phyloP scores from a whole-genome alignment of 257 asterid species.

The Echium plantagineum region DNA sequence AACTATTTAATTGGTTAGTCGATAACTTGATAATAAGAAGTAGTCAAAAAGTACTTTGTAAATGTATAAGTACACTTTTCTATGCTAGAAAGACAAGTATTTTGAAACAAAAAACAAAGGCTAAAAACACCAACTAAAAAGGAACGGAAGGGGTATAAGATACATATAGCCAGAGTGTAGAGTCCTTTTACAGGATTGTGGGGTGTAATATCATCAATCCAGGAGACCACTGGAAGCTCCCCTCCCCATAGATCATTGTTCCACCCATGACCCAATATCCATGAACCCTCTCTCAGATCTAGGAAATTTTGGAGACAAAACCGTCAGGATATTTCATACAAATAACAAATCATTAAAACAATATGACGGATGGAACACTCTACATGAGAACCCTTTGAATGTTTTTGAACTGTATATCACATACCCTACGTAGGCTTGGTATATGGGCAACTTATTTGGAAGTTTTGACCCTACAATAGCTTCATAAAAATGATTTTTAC shows the following conservation, averaged over 20 bases:
- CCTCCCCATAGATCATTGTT: slow-evolving; percentile 97
- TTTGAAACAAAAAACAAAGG: no score
- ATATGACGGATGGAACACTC: neutral
- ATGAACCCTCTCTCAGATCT: slow-evolving; percentile 61
- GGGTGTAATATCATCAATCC: slow-evolving; percentile 88
- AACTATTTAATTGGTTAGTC: no score
- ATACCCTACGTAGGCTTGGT: no score
- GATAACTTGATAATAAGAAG: no score
- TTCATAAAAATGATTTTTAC: no score
- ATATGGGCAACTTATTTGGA: neutral
- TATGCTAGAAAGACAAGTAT: no score
- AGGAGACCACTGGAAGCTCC: slow-evolving; percentile 78
- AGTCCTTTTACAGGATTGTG: slow-evolving; percentile 59
- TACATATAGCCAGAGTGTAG: slow-evolving; percentile 6
- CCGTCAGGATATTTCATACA: slow-evolving; percentile 8
- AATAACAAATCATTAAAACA: neutral
- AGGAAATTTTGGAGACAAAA: slow-evolving; percentile 12
- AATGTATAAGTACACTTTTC: no score
- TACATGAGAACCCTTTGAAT: neutral
- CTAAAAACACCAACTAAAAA: no score
- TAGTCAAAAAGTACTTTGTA: no score
- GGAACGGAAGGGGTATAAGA: no score
- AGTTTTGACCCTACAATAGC: no score
- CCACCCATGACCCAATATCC: slow-evolving; percentile 98
- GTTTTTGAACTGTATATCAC: neutral